A percentile compares a stretch with the other conserved stretches of the same genome.
Conservation (phyloP, 1,139 yeast species). For the Kluyveromyces marxianus region DNA sequence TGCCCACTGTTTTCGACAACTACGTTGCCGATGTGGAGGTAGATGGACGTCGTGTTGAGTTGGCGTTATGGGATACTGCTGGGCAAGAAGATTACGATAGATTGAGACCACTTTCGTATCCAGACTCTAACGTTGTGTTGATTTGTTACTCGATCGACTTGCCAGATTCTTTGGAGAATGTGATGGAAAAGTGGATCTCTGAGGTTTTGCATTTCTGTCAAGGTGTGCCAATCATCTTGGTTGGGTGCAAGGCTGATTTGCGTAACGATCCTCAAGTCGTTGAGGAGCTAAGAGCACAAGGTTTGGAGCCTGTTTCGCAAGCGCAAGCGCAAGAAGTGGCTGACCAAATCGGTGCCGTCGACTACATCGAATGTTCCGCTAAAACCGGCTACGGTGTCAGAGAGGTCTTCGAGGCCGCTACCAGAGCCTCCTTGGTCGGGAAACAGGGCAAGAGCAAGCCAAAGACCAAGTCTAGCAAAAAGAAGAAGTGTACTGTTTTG, state of each 20-base stretch:
- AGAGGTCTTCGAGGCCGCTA: constrained; percentile 88
- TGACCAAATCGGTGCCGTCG: constrained; percentile 76
- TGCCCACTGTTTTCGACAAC: constrained; percentile 91
- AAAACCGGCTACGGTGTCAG: constrained; percentile 85
- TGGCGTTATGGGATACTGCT: constrained; percentile 96
- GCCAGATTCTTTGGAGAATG: constrained; percentile 87
- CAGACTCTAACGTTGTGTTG: constrained; percentile 83
- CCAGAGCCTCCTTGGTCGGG: constrained; percentile 46
- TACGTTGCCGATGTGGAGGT: constrained; percentile 90
- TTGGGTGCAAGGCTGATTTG: constrained; percentile 85
- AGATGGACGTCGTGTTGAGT: constrained; percentile 86
- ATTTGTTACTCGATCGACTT: constrained; percentile 87
- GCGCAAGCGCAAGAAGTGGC: constrained; percentile 83
- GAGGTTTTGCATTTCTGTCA: constrained; percentile 92
- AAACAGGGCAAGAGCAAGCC: constrained; percentile 27
- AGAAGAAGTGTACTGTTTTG: constrained; percentile 33
- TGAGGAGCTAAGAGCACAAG: constrained; percentile 65
- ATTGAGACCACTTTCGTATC: constrained; percentile 85
- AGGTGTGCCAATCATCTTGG: constrained; percentile 87
- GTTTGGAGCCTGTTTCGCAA: constrained; percentile 66
- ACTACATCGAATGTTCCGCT: constrained; percentile 90
- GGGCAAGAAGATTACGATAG: constrained; percentile 95
- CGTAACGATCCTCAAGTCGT: constrained; percentile 73
- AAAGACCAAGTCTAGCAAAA: constrained; percentile 25
- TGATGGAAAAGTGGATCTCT: constrained; percentile 88